phyloP scores from a whole-genome alignment of 140 eudicot genomes.

The Anethum foeniculum region DNA sequence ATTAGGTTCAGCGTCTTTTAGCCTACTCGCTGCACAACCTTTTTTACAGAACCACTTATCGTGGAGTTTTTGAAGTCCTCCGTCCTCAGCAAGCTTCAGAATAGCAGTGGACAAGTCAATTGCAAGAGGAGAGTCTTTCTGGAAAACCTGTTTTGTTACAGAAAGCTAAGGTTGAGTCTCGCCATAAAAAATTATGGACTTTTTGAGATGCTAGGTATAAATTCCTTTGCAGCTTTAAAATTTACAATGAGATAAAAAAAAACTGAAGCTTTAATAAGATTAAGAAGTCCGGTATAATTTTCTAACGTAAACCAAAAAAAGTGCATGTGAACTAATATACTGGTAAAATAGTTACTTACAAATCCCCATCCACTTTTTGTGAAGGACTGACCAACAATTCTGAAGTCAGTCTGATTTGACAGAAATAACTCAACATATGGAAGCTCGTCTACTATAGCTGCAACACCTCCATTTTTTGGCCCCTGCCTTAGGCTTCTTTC shows the following conservation, averaged over 20 bases:
- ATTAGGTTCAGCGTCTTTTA: background rate
- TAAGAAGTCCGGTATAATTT: background rate
- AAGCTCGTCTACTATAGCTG: constrained; percentile 38
- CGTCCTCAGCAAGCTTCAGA: constrained; percentile 30
- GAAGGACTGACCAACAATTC: constrained; percentile 27
- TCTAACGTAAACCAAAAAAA: background rate
- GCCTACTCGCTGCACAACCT: constrained; percentile 12
- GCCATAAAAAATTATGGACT: constrained; percentile 24
- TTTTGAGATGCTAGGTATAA: constrained; percentile 25
- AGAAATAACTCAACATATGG: constrained; percentile 34
- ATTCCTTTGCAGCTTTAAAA: background rate
- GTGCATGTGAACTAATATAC: background rate
- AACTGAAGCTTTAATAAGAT: background rate
- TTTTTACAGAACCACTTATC: constrained; percentile 26
- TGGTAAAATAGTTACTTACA: constrained; percentile 17
- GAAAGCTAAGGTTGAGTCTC: constrained; percentile 28
- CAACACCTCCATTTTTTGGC: constrained; percentile 33
- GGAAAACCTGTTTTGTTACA: constrained; percentile 15
- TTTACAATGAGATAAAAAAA: background rate
- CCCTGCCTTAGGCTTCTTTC: constrained; percentile 21
- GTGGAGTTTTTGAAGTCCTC: constrained; percentile 29
- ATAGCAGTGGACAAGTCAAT: constrained; percentile 33
- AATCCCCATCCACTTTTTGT: constrained; percentile 42
- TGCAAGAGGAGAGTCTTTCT: constrained; percentile 32
- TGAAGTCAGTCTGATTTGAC: constrained; percentile 18